These are phyloP conservation scores for Dactylellina drechsleri DNA, from an alignment of 2,329 filamentous ascomycete genomes.

Conservation along the genomic window DNA sequence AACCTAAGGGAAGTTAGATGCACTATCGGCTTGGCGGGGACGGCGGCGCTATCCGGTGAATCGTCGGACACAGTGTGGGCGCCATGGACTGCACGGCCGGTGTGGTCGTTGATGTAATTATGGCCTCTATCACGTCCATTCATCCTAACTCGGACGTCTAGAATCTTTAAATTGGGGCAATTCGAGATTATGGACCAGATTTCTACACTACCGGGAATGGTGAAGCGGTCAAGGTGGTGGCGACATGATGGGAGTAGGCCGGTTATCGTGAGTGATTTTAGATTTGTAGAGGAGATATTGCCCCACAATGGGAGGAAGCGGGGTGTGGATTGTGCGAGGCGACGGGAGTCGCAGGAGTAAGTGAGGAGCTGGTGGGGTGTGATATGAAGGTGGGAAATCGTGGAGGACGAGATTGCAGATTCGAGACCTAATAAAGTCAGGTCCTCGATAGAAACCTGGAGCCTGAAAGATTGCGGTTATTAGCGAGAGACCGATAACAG, in stretches of 20 bases:
- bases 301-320: slow-evolving; percentile 49
- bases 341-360: slow-evolving; percentile 37
- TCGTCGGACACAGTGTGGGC: background rate
- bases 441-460: slow-evolving; percentile 22
- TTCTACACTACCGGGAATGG: slow-evolving; percentile 41
- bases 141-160: slow-evolving; percentile 45
- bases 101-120: slow-evolving; percentile 43
- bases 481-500: no score
- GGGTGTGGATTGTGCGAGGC: slow-evolving; percentile 40
- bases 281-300: slow-evolving; percentile 33
- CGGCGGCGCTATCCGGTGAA: background rate
- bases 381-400: slow-evolving; percentile 17
- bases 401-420: slow-evolving; percentile 32
- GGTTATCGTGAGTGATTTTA: slow-evolving; percentile 39
- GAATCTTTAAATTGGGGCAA: slow-evolving; percentile 32
- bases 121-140: slow-evolving; percentile 26
- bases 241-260: slow-evolving; percentile 39
- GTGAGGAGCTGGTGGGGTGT: slow-evolving; percentile 24
- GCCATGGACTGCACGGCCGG: slow-evolving; percentile 7
- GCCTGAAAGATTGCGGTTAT: background rate
- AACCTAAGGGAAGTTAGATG: slow-evolving; percentile 28
- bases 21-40: slow-evolving; percentile 12
- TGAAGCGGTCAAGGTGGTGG: slow-evolving; percentile 39
- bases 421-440: slow-evolving; percentile 20
- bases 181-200: slow-evolving; percentile 43